These are phyloP conservation scores for Haplosporangium sp. DNA, from an alignment of 371 early-diverging fungal genomes.

Conservation along the genomic window DNA sequence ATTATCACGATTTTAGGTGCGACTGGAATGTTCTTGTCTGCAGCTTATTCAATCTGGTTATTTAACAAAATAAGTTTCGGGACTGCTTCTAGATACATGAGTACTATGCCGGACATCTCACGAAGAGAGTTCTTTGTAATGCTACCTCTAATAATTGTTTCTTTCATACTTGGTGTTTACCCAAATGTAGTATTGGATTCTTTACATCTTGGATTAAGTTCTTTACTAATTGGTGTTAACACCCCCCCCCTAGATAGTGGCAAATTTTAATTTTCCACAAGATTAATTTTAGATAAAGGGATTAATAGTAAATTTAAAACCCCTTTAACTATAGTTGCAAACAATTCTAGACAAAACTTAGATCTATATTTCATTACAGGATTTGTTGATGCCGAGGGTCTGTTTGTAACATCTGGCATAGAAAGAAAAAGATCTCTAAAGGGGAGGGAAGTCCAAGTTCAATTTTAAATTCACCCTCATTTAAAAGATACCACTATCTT, in stretches of 20 bases:
- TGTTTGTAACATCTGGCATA: too few relatives aligned
- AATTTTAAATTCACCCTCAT: too few relatives aligned
- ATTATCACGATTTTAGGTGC: conserved; percentile 59
- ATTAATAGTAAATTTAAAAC: too few relatives aligned
- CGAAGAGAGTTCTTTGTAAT: conserved; percentile 60
- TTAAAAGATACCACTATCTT: too few relatives aligned
- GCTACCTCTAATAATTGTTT: conserved; percentile 56
- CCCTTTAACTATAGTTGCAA: too few relatives aligned
- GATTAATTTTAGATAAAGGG: conserved; percentile 16
- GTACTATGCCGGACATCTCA: conserved; percentile 50
- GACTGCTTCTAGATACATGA: conserved; percentile 59
- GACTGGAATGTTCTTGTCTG: conserved; percentile 62
- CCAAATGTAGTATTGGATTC: conserved; percentile 58
- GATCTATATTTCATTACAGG: too few relatives aligned
- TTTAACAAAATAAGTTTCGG: conserved; percentile 58
- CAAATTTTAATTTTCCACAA: conserved; percentile 4
- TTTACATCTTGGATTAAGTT: conserved; percentile 53
- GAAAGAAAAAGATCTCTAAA: too few relatives aligned
- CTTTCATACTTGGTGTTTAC: conserved; percentile 57
- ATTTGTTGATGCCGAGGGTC: too few relatives aligned
- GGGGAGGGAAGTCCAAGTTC: too few relatives aligned
- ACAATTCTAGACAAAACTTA: too few relatives aligned
- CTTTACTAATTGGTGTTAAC: conserved; percentile 48
- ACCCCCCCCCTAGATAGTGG: conserved; percentile 21
- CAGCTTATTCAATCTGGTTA: conserved; percentile 64